phyloP scores from a whole-genome alignment of 2,329 filamentous ascomycete genomes.

The Hortaea werneckii region DNA sequence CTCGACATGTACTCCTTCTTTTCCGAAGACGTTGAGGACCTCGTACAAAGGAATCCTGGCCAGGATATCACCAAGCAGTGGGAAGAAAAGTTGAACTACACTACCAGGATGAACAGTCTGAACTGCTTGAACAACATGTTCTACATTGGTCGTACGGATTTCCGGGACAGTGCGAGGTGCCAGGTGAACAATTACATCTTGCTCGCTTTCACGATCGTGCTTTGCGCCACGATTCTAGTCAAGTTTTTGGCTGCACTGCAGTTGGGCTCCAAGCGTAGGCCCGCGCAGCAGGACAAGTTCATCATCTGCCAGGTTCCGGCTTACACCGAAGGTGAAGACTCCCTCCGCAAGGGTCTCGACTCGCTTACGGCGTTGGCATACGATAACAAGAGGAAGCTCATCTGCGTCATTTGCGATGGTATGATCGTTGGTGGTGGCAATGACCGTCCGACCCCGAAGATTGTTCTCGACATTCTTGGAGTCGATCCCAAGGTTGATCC shows the following conservation, averaged over 20 bases:
- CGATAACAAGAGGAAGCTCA: slow-evolving; percentile 96
- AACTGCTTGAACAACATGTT: slow-evolving; percentile 77
- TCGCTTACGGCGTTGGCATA: slow-evolving; percentile 91
- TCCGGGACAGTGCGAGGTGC: slow-evolving; percentile 65
- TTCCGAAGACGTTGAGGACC: slow-evolving; percentile 52
- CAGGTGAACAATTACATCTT: slow-evolving; percentile 87
- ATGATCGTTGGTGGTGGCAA: slow-evolving; percentile 95
- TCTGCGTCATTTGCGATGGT: slow-evolving; percentile 93
- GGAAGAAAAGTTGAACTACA: slow-evolving; percentile 41
- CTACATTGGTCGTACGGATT: slow-evolving; percentile 74
- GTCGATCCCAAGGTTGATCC: slow-evolving; percentile 96
- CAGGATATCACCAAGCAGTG: slow-evolving; percentile 62
- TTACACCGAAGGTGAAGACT: slow-evolving; percentile 96
- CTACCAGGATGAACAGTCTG: slow-evolving; percentile 55
- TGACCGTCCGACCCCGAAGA: slow-evolving; percentile 92
- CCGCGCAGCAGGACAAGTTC: slow-evolving; percentile 91
- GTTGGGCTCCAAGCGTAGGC: slow-evolving; percentile 82
- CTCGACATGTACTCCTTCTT: slow-evolving; percentile 58
- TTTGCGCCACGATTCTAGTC: slow-evolving; percentile 67
- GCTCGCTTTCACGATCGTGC: slow-evolving; percentile 72
- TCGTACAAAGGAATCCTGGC: slow-evolving; percentile 70
- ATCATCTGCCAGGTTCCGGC: slow-evolving; percentile 97
- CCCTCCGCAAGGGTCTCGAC: slow-evolving; percentile 82
- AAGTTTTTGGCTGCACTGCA: slow-evolving; percentile 93
- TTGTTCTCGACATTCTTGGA: slow-evolving; percentile 91